These are phyloP conservation scores for Datisca glomerata DNA, from an alignment of 306 rosid species.

Conservation along the genomic window DNA sequence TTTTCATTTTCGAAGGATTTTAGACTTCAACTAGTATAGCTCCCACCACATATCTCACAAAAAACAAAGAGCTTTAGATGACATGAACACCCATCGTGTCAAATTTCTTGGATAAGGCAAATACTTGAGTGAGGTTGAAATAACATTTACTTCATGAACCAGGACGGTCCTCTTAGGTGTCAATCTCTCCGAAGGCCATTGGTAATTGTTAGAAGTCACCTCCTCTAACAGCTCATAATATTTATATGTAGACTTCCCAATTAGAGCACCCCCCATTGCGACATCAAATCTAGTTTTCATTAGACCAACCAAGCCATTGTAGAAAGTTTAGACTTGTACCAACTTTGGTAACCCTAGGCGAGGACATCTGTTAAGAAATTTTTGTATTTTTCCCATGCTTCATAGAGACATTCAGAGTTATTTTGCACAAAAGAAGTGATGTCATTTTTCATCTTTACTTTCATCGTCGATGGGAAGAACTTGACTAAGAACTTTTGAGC, in stretches of 20 bases:
- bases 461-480: not conserved
- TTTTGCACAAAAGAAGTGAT: not conserved
- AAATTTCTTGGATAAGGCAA: no score
- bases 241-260: not conserved
- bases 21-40: no score
- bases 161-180: no score
- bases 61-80: no score
- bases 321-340: not conserved
- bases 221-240: not conserved
- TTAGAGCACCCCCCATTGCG: not conserved
- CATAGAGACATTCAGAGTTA: not conserved
- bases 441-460: slow-evolving; percentile 16
- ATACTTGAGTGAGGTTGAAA: no score
- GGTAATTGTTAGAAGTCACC: not conserved
- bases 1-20: no score
- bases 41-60: no score
- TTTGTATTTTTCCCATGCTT: not conserved
- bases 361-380: not conserved
- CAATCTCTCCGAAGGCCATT: not conserved
- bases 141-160: no score
- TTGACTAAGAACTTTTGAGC: not conserved
- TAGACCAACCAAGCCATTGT: not conserved
- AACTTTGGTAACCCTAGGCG: not conserved
- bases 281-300: not conserved
- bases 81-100: no score